Evolutionary conservation across 495 filamentous ascomycete species (phyloP), one percentile per base, ranked within the genome.

Genomic region (Margaritispora aquatica): DNA sequence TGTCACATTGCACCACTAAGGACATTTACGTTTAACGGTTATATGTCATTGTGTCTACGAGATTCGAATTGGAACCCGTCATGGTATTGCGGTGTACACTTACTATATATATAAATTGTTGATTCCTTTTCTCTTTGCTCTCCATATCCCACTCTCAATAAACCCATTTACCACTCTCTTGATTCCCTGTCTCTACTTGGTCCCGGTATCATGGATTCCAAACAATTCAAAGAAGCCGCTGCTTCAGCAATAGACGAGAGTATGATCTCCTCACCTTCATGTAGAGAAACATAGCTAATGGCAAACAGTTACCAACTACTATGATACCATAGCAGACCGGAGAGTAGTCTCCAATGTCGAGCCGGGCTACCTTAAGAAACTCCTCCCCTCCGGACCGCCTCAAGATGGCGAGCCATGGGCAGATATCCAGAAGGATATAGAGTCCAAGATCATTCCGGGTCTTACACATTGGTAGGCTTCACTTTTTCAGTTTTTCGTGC

Each of bases 401-500:
- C 66, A 81, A 22, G 77, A 89, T 21, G 84, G 86, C 36, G 91
- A 97, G 71, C 59, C 76, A 64, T 97, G 92, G 92, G 69, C 73
- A 41, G 75, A 81, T 51, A 97, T 97, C 66, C 89, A 96, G 66
- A 74, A 80, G 26, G 93, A 97, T 71, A 85, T 97, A 50, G 88
- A 92, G 64, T 70, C 80, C 15, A 90, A 94, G 66, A 96, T 97
- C 70, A 85, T 96, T 70, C 94, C 94, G 0, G 94, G 94, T 2
- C 74, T 98, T 55, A 98, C 94, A 0, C 94, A 97, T 73, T 98
- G 94, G 89, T 84, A 71, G n/a, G 68, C 27, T 10, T 36, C 19
- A 27, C 2, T 11, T 31, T 24, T 36, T 51, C 20, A 17, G 7
- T 0, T 0, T 13, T 58, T 58, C 55, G 55, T 23, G 31, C 29